Evolutionary conservation across 73 alveolate genomes (phyloP).

Genomic region (Blepharisma stoltei): DNA sequence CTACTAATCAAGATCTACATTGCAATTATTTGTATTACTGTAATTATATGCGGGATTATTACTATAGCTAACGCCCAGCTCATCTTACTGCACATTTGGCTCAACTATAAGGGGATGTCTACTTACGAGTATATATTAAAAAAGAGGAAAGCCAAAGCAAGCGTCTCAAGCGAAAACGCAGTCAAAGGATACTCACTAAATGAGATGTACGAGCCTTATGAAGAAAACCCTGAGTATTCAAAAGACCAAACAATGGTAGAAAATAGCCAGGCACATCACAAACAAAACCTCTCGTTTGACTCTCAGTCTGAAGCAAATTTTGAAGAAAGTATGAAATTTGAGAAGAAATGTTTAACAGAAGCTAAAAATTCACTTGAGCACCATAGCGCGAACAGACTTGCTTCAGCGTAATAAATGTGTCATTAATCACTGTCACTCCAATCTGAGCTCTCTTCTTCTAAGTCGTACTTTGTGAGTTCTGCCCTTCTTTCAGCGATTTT

Average conservation of each 20-base stretch:
- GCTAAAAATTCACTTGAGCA: too few relatives aligned
- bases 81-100: neutral
- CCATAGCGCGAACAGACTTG: too few relatives aligned
- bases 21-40: neutral
- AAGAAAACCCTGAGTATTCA: constrained; percentile 7
- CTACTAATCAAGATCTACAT: neutral
- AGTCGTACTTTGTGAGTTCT: neutral
- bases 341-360: too few relatives aligned
- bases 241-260: neutral
- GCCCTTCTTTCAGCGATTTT: constrained; percentile 1
- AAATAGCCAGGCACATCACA: too few relatives aligned
- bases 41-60: neutral
- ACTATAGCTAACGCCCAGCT: neutral
- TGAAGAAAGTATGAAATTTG: too few relatives aligned
- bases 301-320: too few relatives aligned
- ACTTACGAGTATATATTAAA: constrained; percentile 13
- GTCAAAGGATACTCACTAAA: neutral
- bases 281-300: too few relatives aligned
- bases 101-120: neutral
- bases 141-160: neutral
- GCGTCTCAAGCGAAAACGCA: neutral
- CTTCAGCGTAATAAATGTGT: too few relatives aligned
- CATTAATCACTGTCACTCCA: too few relatives aligned
- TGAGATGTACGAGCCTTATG: constrained; percentile 1
- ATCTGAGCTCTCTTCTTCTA: too few relatives aligned